Evolutionary conservation across 2,329 filamentous ascomycete genomes (phyloP), one percentile per base, ranked within the genome.

Genomic region (Colletotrichum godetiae): DNA sequence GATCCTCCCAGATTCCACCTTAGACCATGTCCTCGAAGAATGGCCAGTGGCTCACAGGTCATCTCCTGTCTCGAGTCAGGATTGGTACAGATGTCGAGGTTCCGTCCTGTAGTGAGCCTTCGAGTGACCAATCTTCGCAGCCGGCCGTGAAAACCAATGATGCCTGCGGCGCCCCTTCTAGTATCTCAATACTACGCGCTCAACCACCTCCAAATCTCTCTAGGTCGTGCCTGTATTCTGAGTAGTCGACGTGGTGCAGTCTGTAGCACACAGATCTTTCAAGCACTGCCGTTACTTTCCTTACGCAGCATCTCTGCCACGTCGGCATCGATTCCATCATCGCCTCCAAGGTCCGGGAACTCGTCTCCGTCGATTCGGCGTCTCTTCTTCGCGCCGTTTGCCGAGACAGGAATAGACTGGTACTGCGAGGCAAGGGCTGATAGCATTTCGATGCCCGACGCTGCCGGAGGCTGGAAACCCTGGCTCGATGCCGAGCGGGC

Each of bases 331-430:
- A 91, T 89, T 0, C 84, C 88, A 74, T 89, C 87, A 75, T 89
- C 87, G 24, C 80, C 85, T 10, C 85, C 87, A n/a, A 90, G 81
- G 65, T 90, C 86, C 4, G 88, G 88, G 69, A 90, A 86, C 46
- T 89, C 88, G 13, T 84, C 84, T 2, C 78, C 81, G 46, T 89
- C 88, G 6, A 91, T 79, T 60, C 89, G 86, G 35, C 88, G 85
- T 72, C 89, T 85, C 79, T 91, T 91, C 77, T 90, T 90, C 5
- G 88, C 84, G 5, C 88, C 88, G 71, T 88, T 90, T 33, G 83
- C 81, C 8, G 85, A 83, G 35, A 89, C 82, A 1, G 87, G 82
- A 2, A 90, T 79, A 3, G 87, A 84, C 69, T 88, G 87, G 68
- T 87, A 88, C 12, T 86, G 83, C 1, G 85, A 82, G 1, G 84